Conservation (phyloP, 805 yeast genomes). For the Candida maris region DNA sequence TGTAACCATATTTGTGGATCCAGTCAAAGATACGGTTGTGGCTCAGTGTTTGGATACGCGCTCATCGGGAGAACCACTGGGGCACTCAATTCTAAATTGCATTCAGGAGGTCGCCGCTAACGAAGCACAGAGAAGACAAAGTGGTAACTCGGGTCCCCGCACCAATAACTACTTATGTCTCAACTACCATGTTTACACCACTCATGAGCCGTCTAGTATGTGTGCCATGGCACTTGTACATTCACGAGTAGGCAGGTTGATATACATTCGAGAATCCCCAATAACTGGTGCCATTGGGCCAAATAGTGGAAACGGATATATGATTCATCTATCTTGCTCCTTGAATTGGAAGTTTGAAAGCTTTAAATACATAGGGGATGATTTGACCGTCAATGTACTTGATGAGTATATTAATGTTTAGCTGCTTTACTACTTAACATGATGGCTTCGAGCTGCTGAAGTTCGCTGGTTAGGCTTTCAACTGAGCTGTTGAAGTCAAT, state of each 20-base stretch:
- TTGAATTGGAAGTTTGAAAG: slow-evolving; percentile 83
- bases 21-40: slow-evolving; percentile 39
- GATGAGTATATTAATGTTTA: slow-evolving; percentile 24
- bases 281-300: slow-evolving; percentile 55
- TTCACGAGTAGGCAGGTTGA: slow-evolving; percentile 70
- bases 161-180: slow-evolving; percentile 61
- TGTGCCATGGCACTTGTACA: slow-evolving; percentile 95
- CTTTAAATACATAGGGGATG: slow-evolving; percentile 18
- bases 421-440: slow-evolving; percentile 3
- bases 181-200: slow-evolving; percentile 72
- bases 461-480: slow-evolving; percentile 14
- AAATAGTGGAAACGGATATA: slow-evolving; percentile 60
- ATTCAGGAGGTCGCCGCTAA: slow-evolving; percentile 57
- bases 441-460: slow-evolving; percentile 18
- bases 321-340: slow-evolving; percentile 69
- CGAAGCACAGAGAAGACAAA: slow-evolving; percentile 42
- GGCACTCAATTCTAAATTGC: slow-evolving; percentile 75
- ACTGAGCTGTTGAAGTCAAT: slow-evolving; percentile 19
- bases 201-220: slow-evolving; percentile 97
- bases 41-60: slow-evolving; percentile 41
- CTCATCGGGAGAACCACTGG: slow-evolving; percentile 44
- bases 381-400: slow-evolving; percentile 16
- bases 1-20: slow-evolving; percentile 63
- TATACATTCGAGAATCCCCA: slow-evolving; percentile 50
- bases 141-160: slow-evolving; percentile 1